phyloP scores from a whole-genome alignment of 2,329 filamentous ascomycete species.

The Oidium heveae region DNA sequence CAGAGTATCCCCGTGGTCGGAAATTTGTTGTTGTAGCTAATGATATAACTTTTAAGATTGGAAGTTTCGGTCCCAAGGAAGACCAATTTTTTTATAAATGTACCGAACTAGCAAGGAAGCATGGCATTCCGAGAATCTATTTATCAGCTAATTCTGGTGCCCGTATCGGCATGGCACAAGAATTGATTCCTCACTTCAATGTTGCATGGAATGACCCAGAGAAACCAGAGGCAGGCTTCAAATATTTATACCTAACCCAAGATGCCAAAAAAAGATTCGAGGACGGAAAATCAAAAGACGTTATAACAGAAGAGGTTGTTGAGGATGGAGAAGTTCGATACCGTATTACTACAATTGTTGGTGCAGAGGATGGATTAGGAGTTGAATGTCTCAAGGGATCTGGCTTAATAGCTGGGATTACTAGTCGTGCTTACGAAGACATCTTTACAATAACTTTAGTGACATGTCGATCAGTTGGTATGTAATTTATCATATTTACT shows the following conservation, averaged over 20 bases:
- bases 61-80: constrained; percentile 87
- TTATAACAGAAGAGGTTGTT: constrained; percentile 67
- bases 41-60: constrained; percentile 98
- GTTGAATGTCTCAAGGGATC: constrained; percentile 94
- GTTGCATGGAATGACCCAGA: constrained; percentile 78
- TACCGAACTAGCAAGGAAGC: constrained; percentile 78
- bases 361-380: constrained; percentile 84
- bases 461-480: constrained; percentile 90
- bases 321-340: constrained; percentile 77
- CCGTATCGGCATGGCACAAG: constrained; percentile 85
- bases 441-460: constrained; percentile 97
- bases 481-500: constrained; percentile 5
- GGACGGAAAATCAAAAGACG: constrained; percentile 45
- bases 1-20: constrained; percentile 79
- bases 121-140: constrained; percentile 92
- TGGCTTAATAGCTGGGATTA: constrained; percentile 93
- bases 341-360: constrained; percentile 83
- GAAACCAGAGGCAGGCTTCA: constrained; percentile 75
- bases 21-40: constrained; percentile 94
- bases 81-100: constrained; percentile 99
- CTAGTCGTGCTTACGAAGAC: constrained; percentile 89
- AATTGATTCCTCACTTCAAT: constrained; percentile 90
- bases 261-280: constrained; percentile 72
- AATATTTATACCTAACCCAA: constrained; percentile 82
- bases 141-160: constrained; percentile 97